Conservation (phyloP, 2,329 filamentous ascomycete genomes). For the Penicillium sclerotigenum region DNA sequence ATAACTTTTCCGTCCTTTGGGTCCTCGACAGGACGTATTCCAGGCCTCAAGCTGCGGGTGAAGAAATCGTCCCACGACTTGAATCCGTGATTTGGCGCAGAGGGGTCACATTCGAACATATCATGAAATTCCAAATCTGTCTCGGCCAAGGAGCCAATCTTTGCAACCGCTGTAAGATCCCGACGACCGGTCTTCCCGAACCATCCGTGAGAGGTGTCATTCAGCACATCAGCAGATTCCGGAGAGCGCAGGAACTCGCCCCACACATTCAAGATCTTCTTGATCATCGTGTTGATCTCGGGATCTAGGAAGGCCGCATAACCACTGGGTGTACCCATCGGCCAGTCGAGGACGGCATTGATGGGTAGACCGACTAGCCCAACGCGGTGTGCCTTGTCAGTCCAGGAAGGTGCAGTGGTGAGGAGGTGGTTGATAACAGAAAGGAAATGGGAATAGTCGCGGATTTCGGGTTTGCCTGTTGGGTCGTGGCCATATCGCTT, state of each 20-base stretch:
- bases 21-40: conserved; percentile 57
- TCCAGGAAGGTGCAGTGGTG: conserved; percentile 32
- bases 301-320: conserved; percentile 54
- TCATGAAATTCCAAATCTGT: conserved; percentile 27
- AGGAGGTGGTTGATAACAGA: conserved; percentile 59
- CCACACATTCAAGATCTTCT: conserved; percentile 54
- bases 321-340: conserved; percentile 56
- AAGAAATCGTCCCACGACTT: conserved; percentile 71
- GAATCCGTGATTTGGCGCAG: conserved; percentile 48
- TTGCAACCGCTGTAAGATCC: conserved; percentile 41
- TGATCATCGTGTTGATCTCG: conserved; percentile 52
- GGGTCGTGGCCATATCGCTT: conserved; percentile 61
- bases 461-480: conserved; percentile 60
- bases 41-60: conserved; percentile 55
- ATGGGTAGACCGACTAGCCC: conserved; percentile 56
- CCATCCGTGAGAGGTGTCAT: conserved; percentile 50
- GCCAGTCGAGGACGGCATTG: conserved; percentile 58
- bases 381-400: conserved; percentile 29
- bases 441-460: conserved; percentile 66
- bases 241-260: conserved; percentile 52
- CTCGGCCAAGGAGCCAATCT: conserved; percentile 19
- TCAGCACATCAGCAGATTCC: conserved; percentile 52
- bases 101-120: conserved; percentile 30
- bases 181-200: conserved; percentile 51
- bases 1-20: conserved; percentile 52